A percentile compares a stretch with the other conserved stretches of the same genome.
These are phyloP conservation scores for Sporothrix brunneoviolacea DNA, from an alignment of 2,329 filamentous ascomycete species.

Conservation along the genomic window DNA sequence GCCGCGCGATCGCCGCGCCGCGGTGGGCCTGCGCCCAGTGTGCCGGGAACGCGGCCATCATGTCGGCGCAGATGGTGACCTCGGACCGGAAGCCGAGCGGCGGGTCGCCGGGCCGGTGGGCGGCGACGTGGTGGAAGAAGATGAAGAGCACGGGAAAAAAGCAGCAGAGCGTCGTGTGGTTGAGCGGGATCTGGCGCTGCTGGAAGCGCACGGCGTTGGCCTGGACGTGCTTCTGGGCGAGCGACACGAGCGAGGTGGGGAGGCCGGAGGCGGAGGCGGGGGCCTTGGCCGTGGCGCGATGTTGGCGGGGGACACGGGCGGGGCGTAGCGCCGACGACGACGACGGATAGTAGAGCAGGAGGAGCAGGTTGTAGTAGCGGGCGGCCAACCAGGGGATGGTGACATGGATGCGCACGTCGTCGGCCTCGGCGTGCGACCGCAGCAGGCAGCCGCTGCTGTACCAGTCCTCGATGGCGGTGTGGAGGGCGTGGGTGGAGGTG, in stretches of 20 bases:
- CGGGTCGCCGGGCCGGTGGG: not conserved
- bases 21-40: slow-evolving; percentile 1
- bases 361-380: slow-evolving; percentile 37
- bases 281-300: too few relatives aligned
- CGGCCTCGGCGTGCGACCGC: slow-evolving; percentile 33
- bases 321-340: too few relatives aligned
- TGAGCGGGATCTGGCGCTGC: too few relatives aligned
- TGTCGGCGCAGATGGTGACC: not conserved
- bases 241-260: too few relatives aligned
- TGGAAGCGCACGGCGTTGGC: too few relatives aligned
- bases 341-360: slow-evolving; percentile 37
- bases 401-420: slow-evolving; percentile 39
- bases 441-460: slow-evolving; percentile 39
- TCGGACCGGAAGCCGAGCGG: not conserved
- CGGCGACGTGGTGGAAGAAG: slow-evolving; percentile 1
- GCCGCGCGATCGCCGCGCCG: not conserved
- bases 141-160: too few relatives aligned
- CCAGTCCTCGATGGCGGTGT: slow-evolving; percentile 38
- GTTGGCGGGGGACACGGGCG: too few relatives aligned
- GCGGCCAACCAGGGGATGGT: slow-evolving; percentile 38
- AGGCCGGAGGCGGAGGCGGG: too few relatives aligned
- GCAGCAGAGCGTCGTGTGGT: too few relatives aligned
- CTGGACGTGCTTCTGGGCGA: too few relatives aligned
- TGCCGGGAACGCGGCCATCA: slow-evolving; percentile 1
- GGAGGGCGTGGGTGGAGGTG: slow-evolving; percentile 22